Percentiles rank a stretch among this genome's conserved stretches.
phyloP scores from a whole-genome alignment of 441 rosid genomes.

The Erodium trifolium region DNA sequence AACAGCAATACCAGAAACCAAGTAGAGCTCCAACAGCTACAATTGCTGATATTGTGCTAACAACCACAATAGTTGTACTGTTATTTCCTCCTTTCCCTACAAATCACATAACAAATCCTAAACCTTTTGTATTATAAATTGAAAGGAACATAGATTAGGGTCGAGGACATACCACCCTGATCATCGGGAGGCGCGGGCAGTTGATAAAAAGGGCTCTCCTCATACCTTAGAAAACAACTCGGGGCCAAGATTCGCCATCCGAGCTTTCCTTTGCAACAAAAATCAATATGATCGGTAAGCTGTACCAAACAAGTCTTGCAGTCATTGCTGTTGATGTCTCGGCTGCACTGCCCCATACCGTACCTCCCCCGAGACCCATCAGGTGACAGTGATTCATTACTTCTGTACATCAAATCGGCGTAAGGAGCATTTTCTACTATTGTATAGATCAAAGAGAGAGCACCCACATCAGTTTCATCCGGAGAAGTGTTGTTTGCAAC shows the following conservation, averaged over 20 bases:
- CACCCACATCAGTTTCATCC: slow-evolving; percentile 22
- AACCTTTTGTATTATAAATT: not conserved
- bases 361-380: slow-evolving; percentile 27
- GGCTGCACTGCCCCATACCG: slow-evolving; percentile 34
- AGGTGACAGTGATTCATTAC: slow-evolving; percentile 18
- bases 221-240: slow-evolving; percentile 38
- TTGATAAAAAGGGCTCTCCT: slow-evolving; percentile 16
- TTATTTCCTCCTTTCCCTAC: slow-evolving; percentile 1
- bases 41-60: not conserved
- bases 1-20: not conserved
- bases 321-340: slow-evolving; percentile 32
- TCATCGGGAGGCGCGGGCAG: not conserved
- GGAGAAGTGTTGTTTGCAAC: slow-evolving; percentile 11
- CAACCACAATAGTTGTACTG: not conserved
- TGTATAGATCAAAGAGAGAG: not conserved
- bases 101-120: not conserved
- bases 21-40: not conserved
- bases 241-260: slow-evolving; percentile 29
- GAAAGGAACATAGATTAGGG: no score
- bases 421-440: not conserved
- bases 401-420: not conserved
- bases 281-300: slow-evolving; percentile 24
- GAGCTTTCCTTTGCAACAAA: slow-evolving; percentile 24
- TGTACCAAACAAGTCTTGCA: slow-evolving; percentile 18
- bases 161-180: not conserved